Conservation (phyloP, 306 rosid species). For the Vigna hirtella region DNA sequence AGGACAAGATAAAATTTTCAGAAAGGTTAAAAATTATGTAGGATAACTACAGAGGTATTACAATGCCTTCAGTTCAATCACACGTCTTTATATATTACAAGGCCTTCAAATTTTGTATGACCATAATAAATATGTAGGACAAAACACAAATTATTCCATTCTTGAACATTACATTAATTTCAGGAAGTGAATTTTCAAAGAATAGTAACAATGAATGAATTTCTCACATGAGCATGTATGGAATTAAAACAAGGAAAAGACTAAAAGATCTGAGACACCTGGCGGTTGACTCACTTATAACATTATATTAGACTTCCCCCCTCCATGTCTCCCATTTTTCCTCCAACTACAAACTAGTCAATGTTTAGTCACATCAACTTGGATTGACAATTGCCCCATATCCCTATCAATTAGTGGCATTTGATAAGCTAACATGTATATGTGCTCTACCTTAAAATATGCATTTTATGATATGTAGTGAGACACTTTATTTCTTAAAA, state of each 20-base stretch:
- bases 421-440: not conserved
- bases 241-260: not conserved
- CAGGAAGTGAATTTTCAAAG: not conserved
- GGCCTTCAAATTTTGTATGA: conserved; percentile 16
- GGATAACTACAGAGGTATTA: conserved; percentile 14
- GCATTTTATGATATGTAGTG: not conserved
- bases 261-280: not conserved
- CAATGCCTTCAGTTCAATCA: conserved; percentile 21
- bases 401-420: not conserved
- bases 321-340: not conserved
- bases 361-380: not conserved
- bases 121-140: not conserved
- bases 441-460: not conserved
- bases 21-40: conserved; percentile 1
- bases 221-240: not conserved
- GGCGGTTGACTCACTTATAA: not conserved
- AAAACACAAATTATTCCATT: not conserved
- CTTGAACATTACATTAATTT: conserved; percentile 4
- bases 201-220: not conserved
- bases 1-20: not conserved
- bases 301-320: not conserved
- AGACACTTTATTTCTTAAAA: not conserved
- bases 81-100: not conserved
- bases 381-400: not conserved
- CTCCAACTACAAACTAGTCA: not conserved